phyloP scores from a whole-genome alignment of 75 land plant genomes.

The Sequoia sempervirens region DNA sequence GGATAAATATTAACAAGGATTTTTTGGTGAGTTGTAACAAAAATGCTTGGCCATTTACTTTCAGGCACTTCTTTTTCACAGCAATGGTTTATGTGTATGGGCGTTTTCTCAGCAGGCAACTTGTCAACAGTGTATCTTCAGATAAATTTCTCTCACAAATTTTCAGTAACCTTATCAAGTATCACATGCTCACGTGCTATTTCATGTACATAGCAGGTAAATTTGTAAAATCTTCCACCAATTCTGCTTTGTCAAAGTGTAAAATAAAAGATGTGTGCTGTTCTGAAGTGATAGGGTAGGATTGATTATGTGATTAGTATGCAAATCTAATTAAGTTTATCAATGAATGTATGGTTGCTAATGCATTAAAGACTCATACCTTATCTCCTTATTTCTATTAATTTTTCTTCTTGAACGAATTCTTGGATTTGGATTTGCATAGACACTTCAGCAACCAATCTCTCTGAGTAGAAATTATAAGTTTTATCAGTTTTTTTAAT shows the following conservation, averaged over 20 bases:
- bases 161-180: slow-evolving; percentile 73
- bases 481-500: neutral
- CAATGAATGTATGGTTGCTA: neutral
- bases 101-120: slow-evolving; percentile 74
- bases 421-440: neutral
- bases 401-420: neutral
- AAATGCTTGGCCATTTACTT: slow-evolving; percentile 5
- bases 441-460: neutral
- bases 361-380: neutral
- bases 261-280: neutral
- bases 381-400: neutral
- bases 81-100: slow-evolving; percentile 96
- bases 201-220: slow-evolving; percentile 83
- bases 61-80: slow-evolving; percentile 96
- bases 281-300: neutral
- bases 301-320: neutral
- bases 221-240: neutral
- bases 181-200: slow-evolving; percentile 91
- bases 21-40: neutral
- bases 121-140: slow-evolving; percentile 78
- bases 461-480: neutral
- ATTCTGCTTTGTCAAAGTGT: neutral
- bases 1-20: slow-evolving; percentile 2
- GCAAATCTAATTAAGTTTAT: neutral
- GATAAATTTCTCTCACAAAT: slow-evolving; percentile 65